Evolutionary conservation across 2,329 filamentous ascomycete genomes (phyloP).

Genomic region (Curvularia verruculosa): DNA sequence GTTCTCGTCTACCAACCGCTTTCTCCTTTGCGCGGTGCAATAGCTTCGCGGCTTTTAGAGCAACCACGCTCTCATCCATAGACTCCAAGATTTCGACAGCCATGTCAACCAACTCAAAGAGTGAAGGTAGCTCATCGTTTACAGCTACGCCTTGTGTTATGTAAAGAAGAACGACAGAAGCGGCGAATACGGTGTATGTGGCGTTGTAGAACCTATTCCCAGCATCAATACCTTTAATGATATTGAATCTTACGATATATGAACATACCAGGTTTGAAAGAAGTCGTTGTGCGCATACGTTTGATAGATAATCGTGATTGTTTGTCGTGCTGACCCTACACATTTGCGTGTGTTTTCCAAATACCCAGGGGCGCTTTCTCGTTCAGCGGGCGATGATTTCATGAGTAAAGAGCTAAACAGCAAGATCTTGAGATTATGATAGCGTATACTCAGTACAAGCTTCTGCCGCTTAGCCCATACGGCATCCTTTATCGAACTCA

Average conservation of each 20-base stretch:
- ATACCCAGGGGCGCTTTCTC: not conserved
- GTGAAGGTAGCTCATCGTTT: not conserved
- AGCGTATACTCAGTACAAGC: not conserved
- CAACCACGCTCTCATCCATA: not conserved
- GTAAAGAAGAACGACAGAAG: not conserved
- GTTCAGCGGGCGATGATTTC: not conserved
- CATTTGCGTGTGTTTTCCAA: not conserved
- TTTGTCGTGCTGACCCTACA: not conserved
- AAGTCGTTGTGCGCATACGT: not conserved
- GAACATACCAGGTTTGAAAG: not conserved
- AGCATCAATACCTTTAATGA: not conserved
- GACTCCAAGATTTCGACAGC: not conserved
- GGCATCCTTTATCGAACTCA: not conserved
- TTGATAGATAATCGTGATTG: not conserved
- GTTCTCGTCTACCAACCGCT: not conserved
- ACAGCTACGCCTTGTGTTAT: not conserved
- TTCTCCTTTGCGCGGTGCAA: not conserved
- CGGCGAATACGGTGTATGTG: not conserved
- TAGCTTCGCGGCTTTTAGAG: not conserved
- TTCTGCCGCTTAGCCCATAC: not conserved
- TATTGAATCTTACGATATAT: not conserved
- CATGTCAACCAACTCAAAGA: not conserved
- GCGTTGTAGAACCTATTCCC: not conserved
- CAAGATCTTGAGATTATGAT: not conserved
- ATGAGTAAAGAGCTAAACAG: not conserved